Conservation (phyloP, 345 rosid genomes). For the Citrus reticulata region DNA sequence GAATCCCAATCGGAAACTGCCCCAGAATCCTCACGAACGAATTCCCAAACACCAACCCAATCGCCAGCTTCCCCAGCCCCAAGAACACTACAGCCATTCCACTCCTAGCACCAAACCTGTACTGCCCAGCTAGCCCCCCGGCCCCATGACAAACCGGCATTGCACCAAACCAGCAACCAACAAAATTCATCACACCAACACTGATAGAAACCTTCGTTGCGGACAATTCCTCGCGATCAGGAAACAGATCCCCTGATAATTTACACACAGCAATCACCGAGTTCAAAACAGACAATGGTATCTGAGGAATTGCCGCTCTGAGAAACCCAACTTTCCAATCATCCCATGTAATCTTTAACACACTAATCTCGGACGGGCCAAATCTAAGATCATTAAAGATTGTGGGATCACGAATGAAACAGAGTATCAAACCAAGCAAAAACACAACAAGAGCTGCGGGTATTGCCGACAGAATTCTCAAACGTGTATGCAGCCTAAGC, state of each 20-base stretch:
- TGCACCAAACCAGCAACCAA: slow-evolving; percentile 92
- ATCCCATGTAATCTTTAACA: slow-evolving; percentile 64
- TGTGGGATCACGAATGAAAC: slow-evolving; percentile 63
- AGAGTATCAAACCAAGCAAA: slow-evolving; percentile 47
- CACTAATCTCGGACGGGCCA: slow-evolving; percentile 60
- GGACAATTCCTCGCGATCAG: slow-evolving; percentile 58
- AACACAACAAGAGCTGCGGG: slow-evolving; percentile 78
- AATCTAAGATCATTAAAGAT: slow-evolving; percentile 46
- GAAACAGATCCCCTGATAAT: slow-evolving; percentile 73
- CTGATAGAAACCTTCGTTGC: slow-evolving; percentile 67
- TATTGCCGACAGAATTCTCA: slow-evolving; percentile 50
- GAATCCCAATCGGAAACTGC: slow-evolving; percentile 77
- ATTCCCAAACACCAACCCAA: slow-evolving; percentile 75
- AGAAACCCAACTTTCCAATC: slow-evolving; percentile 88
- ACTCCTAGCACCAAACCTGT: slow-evolving; percentile 76
- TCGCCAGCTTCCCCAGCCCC: slow-evolving; percentile 61
- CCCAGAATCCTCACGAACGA: slow-evolving; percentile 71
- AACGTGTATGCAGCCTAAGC: slow-evolving; percentile 25
- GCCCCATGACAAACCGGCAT: slow-evolving; percentile 97
- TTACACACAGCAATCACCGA: slow-evolving; percentile 87
- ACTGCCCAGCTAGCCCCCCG: slow-evolving; percentile 89
- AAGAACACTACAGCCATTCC: slow-evolving; percentile 70
- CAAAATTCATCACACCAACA: slow-evolving; percentile 75
- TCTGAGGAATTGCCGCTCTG: slow-evolving; percentile 84
- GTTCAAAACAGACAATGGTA: slow-evolving; percentile 69